Evolutionary conservation across 768 basidiomycete genomes (phyloP), one percentile per base, ranked within the genome.

Genomic region (Termitomyces bulborhizus): DNA sequence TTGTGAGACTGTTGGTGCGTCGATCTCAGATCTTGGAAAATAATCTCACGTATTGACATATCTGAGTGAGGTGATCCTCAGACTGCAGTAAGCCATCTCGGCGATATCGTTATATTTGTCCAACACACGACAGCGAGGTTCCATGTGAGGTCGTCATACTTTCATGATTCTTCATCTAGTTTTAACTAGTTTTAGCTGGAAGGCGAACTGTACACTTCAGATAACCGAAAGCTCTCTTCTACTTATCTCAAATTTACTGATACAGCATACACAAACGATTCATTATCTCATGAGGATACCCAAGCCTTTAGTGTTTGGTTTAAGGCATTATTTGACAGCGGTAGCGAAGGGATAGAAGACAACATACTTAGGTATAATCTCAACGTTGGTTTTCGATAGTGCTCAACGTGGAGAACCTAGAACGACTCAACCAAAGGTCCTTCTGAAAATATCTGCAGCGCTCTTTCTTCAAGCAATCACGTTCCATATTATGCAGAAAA

Each of bases 311-410:
- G 68, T 34, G 71, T 75, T 8, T 93, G 90, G 90, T 82, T 77
- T 60, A 90, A 89, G 63, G 85, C 87, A 0, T 72, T 93, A 27
- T 92, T 92, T 65, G 88, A 90, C 64, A 83, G 73, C 47, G 74
- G 73, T 56, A 90, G 82, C 59, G 90, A 92, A 65, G 90, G 90
- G 1, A 91, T 93, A 27, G 90, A 92, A 60, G 90, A 93, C 62
- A 83, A 79, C 13, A 87, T 90, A 53, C 71, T 87, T 26, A 74
- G 84, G 85, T 84, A 68, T 60, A 7, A 36, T 54, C 12, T 37
- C 27, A 34, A 18, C 26, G 3, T 40, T 8, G 39, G 31, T 46
- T 21, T 7, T 37, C 31, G 2, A 46, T 37, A 44, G 6, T 3
- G 21, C 36, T 46, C 13, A 54, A 46, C 13, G 7, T 37, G 12